Base-by-base conservation (phyloP, 2,329 filamentous ascomycete species). In the Cladosporium phlei region DNA sequence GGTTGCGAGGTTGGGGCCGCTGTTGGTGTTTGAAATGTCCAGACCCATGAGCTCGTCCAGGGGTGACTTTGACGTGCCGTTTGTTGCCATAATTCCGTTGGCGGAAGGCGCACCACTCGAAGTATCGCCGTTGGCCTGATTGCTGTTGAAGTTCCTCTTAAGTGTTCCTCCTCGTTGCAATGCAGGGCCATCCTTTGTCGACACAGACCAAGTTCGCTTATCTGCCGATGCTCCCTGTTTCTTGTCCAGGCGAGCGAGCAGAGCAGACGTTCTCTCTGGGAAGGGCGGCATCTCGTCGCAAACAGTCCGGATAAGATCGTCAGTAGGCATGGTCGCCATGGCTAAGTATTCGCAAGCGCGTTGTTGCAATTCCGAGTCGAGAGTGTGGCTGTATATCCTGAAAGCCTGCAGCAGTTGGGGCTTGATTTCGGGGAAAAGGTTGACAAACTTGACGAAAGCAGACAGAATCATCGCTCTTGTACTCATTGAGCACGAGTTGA, bases 261-360 rank as follows among this genome's bases (percentile, higher is more conserved):
- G 74, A 1, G 93, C 91, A 4, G 93, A 97, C 49, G 95, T 84
- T 50, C 94, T 78, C 66, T 98, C 90, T 0, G 93, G 94, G 69
- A 97, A 98, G 0, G 93, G 90, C 2, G 93, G 93, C 94, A 98
- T 98, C 66, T 98, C 93, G 58, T 98, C 93, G 66, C 90, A 95
- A 5, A 98, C 83, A 0, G 93, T 97, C 42, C 93, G 82, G 10
- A 98, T 75, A 5, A 98, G 77, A 55, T 97, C 90, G 59, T 98
- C 93, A 0, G 88, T 88, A 0, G 88, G 86, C 64, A 94, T 77
- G 25, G 80, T 90, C 14, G 89, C 88, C 52, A 98, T 75, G 0
- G 86, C 82, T 50, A 96, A 75, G 65, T 97, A 98, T 66, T 98
- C 93, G 69, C 89, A 98, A 11, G 93, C 91, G 68, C 93, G 77